Base-by-base conservation (phyloP, 2,329 filamentous ascomycete genomes). In the Tolypocladium ophioglossoides region DNA sequence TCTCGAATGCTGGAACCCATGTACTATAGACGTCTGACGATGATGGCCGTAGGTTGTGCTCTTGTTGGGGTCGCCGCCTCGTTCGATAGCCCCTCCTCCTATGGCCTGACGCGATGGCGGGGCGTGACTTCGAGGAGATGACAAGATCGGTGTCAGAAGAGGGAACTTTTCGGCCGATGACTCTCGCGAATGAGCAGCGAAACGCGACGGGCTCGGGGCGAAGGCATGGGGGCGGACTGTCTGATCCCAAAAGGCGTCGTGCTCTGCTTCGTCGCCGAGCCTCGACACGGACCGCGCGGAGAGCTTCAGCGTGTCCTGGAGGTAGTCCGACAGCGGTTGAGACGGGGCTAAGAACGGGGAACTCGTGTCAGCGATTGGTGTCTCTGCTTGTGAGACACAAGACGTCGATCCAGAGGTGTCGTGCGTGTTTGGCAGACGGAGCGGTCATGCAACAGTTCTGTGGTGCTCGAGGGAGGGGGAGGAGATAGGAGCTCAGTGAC, bases 21-120 rank as follows among this genome's bases (percentile, higher is more conserved):
- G 89, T 55, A 97, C 91, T 63, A 97, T 96, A 50, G 92, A 97
- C 0, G 92, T 95, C 74, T 99, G 91, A 54, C 94, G 86, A 72
- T 97, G 91, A 70, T 99, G 91, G 56, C 89, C 89, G 76, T 97
- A 84, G 27, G 75, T 65, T 37, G 72, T 72, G 46, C 71, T 70
- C 65, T 83, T 84, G 54, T 80, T 83, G 50, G 75, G 60, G 46
- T 84, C 82, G 56, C 77, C 70, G n/a, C 74, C 66, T 60, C 79
- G 75, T 62, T 82, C 79, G 56, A 77, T 68, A 51, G 76, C 67
- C 35, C 68, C 69, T 54, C 68, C 56, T 47, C 32, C 72, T 30
- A 75, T 62, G 41, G 63, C 70, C 32, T 69, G 65, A 57, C 77
- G 74, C 54, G 73, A 69, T 37, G 70, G 61, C 38, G 72, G 64